These are phyloP conservation scores for Gentiana dahurica DNA, from an alignment of 257 asterid genomes.

Conservation along the genomic window DNA sequence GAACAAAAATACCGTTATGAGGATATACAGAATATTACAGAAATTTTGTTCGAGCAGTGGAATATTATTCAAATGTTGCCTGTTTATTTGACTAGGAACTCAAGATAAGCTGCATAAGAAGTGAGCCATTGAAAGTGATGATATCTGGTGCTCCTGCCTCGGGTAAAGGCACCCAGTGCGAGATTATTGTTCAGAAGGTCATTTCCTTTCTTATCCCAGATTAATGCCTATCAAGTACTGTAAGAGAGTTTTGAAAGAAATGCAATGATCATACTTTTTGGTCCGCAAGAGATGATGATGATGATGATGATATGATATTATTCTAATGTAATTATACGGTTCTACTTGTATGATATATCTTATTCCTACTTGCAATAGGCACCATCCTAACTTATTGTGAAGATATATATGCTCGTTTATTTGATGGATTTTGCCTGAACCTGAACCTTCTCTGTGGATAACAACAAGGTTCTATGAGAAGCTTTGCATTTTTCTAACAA, in stretches of 20 bases:
- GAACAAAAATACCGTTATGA: no score
- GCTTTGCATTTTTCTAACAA: background rate
- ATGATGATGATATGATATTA: no score
- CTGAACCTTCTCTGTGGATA: background rate
- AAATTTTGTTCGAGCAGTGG: no score
- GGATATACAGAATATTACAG: no score
- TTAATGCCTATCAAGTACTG: no score
- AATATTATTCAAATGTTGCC: no score
- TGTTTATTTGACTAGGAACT: conserved; percentile 28
- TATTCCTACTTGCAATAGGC: background rate
- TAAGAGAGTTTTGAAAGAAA: no score
- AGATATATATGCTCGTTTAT: background rate
- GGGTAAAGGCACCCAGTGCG: conserved; percentile 97
- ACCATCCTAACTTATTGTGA: no score
- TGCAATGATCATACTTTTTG: no score
- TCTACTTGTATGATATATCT: no score
- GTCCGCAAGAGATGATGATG: no score
- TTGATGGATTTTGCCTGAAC: background rate
- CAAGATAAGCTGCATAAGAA: conserved; percentile 33
- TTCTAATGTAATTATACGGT: no score
- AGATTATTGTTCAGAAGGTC: conserved; percentile 79
- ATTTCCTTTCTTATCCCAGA: background rate
- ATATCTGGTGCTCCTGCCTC: conserved; percentile 97
- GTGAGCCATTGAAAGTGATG: conserved; percentile 85
- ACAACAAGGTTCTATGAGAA: background rate